Evolutionary conservation across 768 basidiomycete genomes (phyloP).

Genomic region (Pleurotus djamor): DNA sequence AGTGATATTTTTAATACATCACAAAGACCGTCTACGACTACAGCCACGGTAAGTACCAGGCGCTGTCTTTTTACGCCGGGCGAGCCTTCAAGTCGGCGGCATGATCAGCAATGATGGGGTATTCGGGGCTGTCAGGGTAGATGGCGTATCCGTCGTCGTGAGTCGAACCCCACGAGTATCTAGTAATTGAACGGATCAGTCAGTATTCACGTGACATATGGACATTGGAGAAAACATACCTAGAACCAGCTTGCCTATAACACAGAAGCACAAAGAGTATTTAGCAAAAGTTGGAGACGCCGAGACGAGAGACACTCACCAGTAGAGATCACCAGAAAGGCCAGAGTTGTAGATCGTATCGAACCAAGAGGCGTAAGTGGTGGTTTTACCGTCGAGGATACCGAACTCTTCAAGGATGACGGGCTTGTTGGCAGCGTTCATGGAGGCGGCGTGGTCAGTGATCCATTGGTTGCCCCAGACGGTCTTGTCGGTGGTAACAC

Average conservation of each 20-base stretch:
- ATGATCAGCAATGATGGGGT: constrained; percentile 36
- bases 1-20: background rate
- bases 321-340: constrained; percentile 58
- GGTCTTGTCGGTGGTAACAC: constrained; percentile 38
- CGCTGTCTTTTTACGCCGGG: constrained; percentile 10
- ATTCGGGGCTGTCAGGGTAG: constrained; percentile 44
- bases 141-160: constrained; percentile 54
- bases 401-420: constrained; percentile 69
- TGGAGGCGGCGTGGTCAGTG: constrained; percentile 51
- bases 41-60: background rate
- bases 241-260: constrained; percentile 24
- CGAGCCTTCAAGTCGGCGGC: constrained; percentile 43
- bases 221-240: background rate
- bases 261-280: background rate
- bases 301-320: constrained; percentile 26
- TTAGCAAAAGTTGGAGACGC: background rate
- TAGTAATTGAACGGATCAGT: constrained; percentile 23
- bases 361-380: constrained; percentile 55
- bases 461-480: constrained; percentile 63
- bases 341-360: constrained; percentile 50
- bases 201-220: background rate
- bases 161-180: constrained; percentile 22
- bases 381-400: constrained; percentile 42
- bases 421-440: constrained; percentile 52
- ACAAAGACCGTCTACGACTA: background rate